Base-by-base conservation (phyloP, 768 basidiomycete genomes). In the Agaricus sinodeliciosus region DNA sequence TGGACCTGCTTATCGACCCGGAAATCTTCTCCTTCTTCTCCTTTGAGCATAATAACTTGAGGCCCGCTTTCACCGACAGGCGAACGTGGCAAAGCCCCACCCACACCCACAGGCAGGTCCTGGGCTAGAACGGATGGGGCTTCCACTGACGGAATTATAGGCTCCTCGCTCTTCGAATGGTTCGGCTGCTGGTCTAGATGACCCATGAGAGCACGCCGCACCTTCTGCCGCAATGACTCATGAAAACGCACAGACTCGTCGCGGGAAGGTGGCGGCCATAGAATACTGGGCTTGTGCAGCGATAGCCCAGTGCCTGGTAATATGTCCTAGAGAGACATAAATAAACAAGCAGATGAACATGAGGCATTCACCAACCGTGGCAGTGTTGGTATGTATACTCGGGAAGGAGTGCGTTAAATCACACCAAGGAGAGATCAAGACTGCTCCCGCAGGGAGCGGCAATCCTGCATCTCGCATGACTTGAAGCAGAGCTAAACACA, bases 391-490 rank as follows among this genome's bases (percentile, higher is more conserved):
- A 61, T 90, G 79, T 43, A 94, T 78, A 60, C 89, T 92, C 0
- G 92, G 90, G 67, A 98, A 97, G 0, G 90, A 94, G 66, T 98
- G 96, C 0, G 91, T 94, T n/a, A 98, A 69, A 67, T 80, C 79
- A 63, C 76, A 88, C 90, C 95, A 97, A 0, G 96, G 96, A 25
- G 90, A 94, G 57, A 97, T 87, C 37, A 97, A 71, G 15, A 95
- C 75, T 1, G 84, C 93, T 6, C 93, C 96, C 2, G 93, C 90
- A 3, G 94, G 95, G 42, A 79, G 58, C 4, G 93, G 93, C 19
- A 94, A 72, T 2, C 81, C 84, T 0, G 78, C 69, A 66, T 99
- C 96, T 13, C 96, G 87, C 43, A 99, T 79, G 9, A 88, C 76
- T 67, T 94, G 90, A 3, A 99, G 76, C 26, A 96, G 73, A 3